These are phyloP conservation scores for Lipomyces orientalis DNA, from an alignment of 805 yeast genomes.

Conservation along the genomic window DNA sequence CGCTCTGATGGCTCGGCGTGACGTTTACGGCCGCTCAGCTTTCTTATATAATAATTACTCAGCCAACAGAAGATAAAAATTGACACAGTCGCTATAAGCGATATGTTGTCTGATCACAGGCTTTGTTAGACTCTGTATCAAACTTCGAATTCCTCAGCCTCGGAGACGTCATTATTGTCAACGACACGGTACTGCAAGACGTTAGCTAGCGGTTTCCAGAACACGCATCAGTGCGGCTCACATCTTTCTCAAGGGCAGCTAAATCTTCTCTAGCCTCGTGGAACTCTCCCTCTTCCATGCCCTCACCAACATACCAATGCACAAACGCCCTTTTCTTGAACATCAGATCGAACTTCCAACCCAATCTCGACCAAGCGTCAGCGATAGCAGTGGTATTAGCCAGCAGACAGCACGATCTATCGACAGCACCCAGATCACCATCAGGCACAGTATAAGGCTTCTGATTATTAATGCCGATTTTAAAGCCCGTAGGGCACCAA, in stretches of 20 bases:
- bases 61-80: no score
- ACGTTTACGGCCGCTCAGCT: background rate
- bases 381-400: slow-evolving; percentile 99
- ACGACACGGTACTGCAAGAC: background rate
- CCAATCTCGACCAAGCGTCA: slow-evolving; percentile 98
- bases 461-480: slow-evolving; percentile 98
- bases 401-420: slow-evolving; percentile 97
- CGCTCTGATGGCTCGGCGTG: background rate
- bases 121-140: background rate
- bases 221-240: slow-evolving; percentile 24
- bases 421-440: slow-evolving; percentile 88
- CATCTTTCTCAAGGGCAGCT: slow-evolving; percentile 94
- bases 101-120: background rate
- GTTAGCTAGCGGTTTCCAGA: background rate
- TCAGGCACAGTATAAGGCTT: slow-evolving; percentile 92
- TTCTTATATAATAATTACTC: background rate
- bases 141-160: background rate
- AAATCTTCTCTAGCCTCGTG: slow-evolving; percentile 98
- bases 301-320: slow-evolving; percentile 99
- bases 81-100: background rate
- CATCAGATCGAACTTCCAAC: slow-evolving; percentile 96
- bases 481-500: slow-evolving; percentile 99
- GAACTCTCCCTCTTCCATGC: slow-evolving; percentile 99
- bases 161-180: slow-evolving; percentile 5
- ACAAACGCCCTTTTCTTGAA: slow-evolving; percentile 98